A percentile compares a stretch with the other conserved stretches of the same genome.
Evolutionary conservation across 768 basidiomycete species (phyloP).

Genomic region (Lactarius deliciosus): DNA sequence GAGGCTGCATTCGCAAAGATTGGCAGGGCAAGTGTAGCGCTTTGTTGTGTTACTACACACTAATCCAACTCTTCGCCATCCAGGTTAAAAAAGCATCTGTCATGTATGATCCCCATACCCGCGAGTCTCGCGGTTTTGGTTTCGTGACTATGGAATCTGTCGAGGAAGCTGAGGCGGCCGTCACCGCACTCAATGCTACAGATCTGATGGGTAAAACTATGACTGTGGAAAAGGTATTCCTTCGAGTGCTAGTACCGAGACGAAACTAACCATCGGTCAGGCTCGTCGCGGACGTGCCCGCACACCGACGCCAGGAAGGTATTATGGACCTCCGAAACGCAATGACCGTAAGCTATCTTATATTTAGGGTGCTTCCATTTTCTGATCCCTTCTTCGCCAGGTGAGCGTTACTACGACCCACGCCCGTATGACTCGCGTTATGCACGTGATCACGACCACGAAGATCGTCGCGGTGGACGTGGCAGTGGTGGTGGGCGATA

Average conservation of each 20-base stretch:
- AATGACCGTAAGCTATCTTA: conserved; percentile 48
- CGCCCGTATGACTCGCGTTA: conserved; percentile 91
- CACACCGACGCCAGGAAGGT: conserved; percentile 91
- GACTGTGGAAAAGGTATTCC: conserved; percentile 80
- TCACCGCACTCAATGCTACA: conserved; percentile 78
- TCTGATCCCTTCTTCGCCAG: conserved; percentile 38
- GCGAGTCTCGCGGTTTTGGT: conserved; percentile 78
- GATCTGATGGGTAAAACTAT: conserved; percentile 86
- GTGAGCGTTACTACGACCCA: conserved; percentile 87
- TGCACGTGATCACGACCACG: conserved; percentile 60
- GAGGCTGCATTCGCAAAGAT: conserved; percentile 86
- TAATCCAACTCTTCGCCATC: not conserved
- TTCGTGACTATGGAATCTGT: conserved; percentile 84
- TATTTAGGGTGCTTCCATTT: conserved; percentile 4
- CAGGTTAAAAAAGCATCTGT: conserved; percentile 64
- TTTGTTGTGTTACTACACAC: conserved; percentile 1
- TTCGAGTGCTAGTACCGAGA: no score
- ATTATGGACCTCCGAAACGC: conserved; percentile 91
- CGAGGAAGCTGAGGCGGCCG: conserved; percentile 91
- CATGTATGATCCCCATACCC: conserved; percentile 66
- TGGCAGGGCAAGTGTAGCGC: conserved; percentile 62
- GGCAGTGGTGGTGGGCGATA: conserved; percentile 34
- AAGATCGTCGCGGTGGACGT: conserved; percentile 43
- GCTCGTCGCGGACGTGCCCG: conserved; percentile 88
- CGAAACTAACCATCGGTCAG: conserved; percentile 38